A percentile compares a stretch with the other conserved stretches of the same genome.
These are phyloP conservation scores for Moesziomyces sp. DNA, from an alignment of 1,284 basidiomycete genomes.

Conservation along the genomic window DNA sequence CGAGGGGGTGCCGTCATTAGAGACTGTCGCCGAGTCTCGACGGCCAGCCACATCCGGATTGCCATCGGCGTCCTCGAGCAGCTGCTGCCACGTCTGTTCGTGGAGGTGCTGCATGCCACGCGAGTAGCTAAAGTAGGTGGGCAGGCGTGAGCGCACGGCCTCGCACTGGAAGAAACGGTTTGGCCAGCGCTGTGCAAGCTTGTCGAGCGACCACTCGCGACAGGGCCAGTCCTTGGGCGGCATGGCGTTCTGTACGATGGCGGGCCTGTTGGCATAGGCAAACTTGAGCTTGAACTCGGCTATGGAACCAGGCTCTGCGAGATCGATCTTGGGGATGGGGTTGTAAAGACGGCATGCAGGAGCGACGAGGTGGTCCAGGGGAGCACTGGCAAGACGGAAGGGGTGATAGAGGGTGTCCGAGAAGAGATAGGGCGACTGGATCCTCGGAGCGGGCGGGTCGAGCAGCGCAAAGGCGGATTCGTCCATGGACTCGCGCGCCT, in stretches of 20 bases:
- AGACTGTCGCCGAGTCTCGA: conserved; percentile 4
- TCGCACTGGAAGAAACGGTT: conserved; percentile 59
- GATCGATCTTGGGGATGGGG: conserved; percentile 47
- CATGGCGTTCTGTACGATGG: conserved; percentile 57
- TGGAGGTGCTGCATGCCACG: conserved; percentile 44
- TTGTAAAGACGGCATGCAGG: conserved; percentile 37
- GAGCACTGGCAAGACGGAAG: conserved; percentile 52
- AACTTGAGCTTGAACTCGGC: conserved; percentile 30
- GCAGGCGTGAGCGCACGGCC: conserved; percentile 47
- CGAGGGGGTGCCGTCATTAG: conserved; percentile 12
- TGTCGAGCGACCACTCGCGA: conserved; percentile 54
- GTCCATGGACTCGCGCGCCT: conserved; percentile 23
- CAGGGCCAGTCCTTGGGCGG: conserved; percentile 52
- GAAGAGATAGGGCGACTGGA: conserved; percentile 49
- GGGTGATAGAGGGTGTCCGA: conserved; percentile 61
- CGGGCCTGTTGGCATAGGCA: conserved; percentile 45
- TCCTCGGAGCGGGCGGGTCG: conserved; percentile 23
- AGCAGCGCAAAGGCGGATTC: conserved; percentile 30
- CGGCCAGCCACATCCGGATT: not conserved
- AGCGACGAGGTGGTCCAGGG: conserved; percentile 45
- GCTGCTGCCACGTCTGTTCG: conserved; percentile 36
- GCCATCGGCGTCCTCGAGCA: conserved; percentile 24
- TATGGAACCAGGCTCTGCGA: conserved; percentile 28
- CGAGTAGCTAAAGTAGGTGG: conserved; percentile 58
- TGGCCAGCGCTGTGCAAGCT: conserved; percentile 44